Conservation (phyloP, 2,329 filamentous ascomycete species). For the Paracoccidioides brasiliensis region DNA sequence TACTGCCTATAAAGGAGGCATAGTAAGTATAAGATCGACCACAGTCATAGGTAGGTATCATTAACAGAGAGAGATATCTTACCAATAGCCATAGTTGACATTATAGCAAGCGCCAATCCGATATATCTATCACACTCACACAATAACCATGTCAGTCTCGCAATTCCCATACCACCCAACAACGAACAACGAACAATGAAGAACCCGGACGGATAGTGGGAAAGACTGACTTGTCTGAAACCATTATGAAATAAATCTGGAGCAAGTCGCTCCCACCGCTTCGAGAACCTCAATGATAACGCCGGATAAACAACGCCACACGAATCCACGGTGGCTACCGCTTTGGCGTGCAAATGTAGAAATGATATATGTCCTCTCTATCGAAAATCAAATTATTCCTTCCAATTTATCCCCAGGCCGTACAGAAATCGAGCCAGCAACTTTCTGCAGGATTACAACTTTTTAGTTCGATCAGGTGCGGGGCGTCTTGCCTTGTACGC, state of each 20-base stretch:
- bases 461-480: not conserved
- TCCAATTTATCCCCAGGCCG: not conserved
- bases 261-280: constrained; percentile 26
- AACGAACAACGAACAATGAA: constrained; percentile 6
- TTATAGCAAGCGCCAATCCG: constrained; percentile 34
- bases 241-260: constrained; percentile 21
- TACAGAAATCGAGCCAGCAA: constrained; percentile 5
- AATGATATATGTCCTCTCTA: not conserved
- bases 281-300: constrained; percentile 2
- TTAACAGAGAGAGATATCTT: constrained; percentile 8
- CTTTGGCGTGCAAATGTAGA: not conserved
- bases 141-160: not conserved
- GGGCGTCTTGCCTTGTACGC: not conserved
- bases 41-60: not conserved
- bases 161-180: not conserved
- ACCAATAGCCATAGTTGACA: constrained; percentile 38
- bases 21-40: not conserved
- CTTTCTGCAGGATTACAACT: not conserved
- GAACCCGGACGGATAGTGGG: constrained; percentile 1
- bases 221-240: constrained; percentile 31
- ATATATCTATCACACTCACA: constrained; percentile 26
- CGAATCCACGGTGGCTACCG: not conserved
- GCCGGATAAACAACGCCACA: not conserved
- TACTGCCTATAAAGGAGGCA: constrained; percentile 50
- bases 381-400: not conserved